These are phyloP conservation scores for Pisolithus orientalis DNA, from an alignment of 768 basidiomycete genomes.

Conservation along the genomic window DNA sequence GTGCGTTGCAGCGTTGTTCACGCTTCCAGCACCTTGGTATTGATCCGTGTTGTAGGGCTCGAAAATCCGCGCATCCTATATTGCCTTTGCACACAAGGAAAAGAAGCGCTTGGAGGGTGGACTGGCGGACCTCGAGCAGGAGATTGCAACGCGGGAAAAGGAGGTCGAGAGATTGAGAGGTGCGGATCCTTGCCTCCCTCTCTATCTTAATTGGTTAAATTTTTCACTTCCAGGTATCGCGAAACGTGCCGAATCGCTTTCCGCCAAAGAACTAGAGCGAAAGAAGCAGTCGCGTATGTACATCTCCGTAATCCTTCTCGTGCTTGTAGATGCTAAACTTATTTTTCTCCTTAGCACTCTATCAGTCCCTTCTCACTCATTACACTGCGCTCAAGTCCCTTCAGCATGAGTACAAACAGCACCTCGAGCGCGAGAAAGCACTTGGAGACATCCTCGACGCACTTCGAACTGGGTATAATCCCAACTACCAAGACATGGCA, in stretches of 20 bases:
- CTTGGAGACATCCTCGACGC: conserved; percentile 80
- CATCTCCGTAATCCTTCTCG: conserved; percentile 21
- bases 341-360: conserved; percentile 56
- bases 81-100: conserved; percentile 84
- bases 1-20: conserved; percentile 35
- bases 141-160: conserved; percentile 58
- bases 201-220: not conserved
- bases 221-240: conserved; percentile 52
- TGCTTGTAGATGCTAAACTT: not conserved
- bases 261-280: conserved; percentile 73
- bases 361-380: conserved; percentile 66
- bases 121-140: conserved; percentile 43
- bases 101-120: conserved; percentile 72
- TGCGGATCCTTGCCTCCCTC: conserved; percentile 22
- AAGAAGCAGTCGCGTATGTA: conserved; percentile 90
- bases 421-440: conserved; percentile 66
- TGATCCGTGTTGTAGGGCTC: conserved; percentile 51
- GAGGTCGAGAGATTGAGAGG: conserved; percentile 74
- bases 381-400: conserved; percentile 72
- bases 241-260: conserved; percentile 69
- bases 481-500: conserved; percentile 99
- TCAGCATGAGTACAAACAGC: conserved; percentile 61
- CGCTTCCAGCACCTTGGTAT: not conserved
- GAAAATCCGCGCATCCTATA: conserved; percentile 87
- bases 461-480: conserved; percentile 85